phyloP scores from a whole-genome alignment of 495 filamentous ascomycete genomes.

The Podospora didyma region DNA sequence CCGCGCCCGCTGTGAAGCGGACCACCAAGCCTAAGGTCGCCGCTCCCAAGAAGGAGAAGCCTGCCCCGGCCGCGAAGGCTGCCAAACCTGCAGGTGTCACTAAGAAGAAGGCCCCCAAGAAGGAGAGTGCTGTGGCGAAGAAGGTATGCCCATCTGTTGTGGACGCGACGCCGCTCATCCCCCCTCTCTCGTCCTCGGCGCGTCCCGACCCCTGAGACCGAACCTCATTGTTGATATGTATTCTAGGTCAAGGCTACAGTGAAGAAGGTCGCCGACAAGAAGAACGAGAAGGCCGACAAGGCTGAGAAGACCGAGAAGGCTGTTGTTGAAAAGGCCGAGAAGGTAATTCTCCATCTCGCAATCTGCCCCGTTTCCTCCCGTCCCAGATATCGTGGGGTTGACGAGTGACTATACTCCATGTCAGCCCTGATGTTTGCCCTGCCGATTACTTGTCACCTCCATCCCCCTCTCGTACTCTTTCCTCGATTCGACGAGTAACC shows the following conservation, averaged over 20 bases:
- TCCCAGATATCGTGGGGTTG: too few relatives aligned
- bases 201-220: neutral
- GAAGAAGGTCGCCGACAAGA: conserved; percentile 39
- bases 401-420: too few relatives aligned
- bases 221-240: conserved; percentile 21
- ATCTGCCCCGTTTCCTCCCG: neutral
- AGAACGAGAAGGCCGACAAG: conserved; percentile 19
- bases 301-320: conserved; percentile 22
- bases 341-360: conserved; percentile 5
- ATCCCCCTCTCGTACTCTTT: neutral
- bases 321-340: conserved; percentile 21
- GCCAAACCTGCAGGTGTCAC: conserved; percentile 50
- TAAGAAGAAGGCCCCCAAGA: conserved; percentile 52
- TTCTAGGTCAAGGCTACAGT: conserved; percentile 43
- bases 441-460: neutral
- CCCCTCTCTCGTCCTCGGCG: neutral
- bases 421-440: neutral
- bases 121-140: conserved; percentile 40
- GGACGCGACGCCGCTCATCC: neutral
- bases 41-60: conserved; percentile 27
- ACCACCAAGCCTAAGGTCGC: conserved; percentile 37
- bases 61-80: conserved; percentile 36
- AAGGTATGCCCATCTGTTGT: conserved; percentile 36
- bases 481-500: neutral
- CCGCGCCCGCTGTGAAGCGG: conserved; percentile 45